Percentiles rank a stretch among this genome's conserved stretches.
Conservation (phyloP, 768 basidiomycete genomes). For the Heimioporus sp. region DNA sequence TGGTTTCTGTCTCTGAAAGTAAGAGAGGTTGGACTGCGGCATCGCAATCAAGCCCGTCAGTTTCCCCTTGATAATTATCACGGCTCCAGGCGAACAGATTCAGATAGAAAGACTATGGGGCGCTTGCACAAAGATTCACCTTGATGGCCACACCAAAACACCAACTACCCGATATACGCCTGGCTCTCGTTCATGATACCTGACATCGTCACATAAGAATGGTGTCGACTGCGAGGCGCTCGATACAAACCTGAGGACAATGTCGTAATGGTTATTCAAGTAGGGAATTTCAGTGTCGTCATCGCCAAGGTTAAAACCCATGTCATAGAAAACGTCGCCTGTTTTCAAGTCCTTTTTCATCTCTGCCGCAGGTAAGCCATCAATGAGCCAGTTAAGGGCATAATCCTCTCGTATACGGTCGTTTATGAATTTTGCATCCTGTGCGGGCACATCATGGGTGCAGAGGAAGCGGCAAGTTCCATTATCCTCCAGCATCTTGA, state of each 20-base stretch:
- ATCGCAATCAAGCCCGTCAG: conserved; percentile 50
- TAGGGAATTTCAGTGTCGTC: conserved; percentile 66
- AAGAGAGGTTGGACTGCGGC: conserved; percentile 45
- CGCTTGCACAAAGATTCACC: conserved; percentile 25
- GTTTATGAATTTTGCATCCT: conserved; percentile 88
- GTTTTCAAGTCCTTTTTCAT: conserved; percentile 81
- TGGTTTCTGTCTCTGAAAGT: conserved; percentile 57
- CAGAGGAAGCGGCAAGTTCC: conserved; percentile 79
- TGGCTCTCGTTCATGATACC: conserved; percentile 75
- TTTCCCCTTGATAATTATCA: conserved; percentile 53
- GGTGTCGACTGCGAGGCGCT: not conserved
- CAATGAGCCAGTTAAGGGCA: conserved; percentile 91
- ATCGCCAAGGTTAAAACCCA: conserved; percentile 89
- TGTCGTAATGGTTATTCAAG: conserved; percentile 92
- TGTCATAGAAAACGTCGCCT: conserved; percentile 87
- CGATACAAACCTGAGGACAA: conserved; percentile 61
- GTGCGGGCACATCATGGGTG: conserved; percentile 50
- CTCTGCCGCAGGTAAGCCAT: conserved; percentile 91
- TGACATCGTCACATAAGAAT: conserved; percentile 30
- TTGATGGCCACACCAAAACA: conserved; percentile 79
- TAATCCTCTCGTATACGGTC: conserved; percentile 91
- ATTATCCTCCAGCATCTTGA: conserved; percentile 78
- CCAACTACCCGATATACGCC: conserved; percentile 86
- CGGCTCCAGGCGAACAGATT: conserved; percentile 40
- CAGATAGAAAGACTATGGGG: not conserved